Conservation (phyloP, 148 eudicot species). For the Camellia sinensis region DNA sequence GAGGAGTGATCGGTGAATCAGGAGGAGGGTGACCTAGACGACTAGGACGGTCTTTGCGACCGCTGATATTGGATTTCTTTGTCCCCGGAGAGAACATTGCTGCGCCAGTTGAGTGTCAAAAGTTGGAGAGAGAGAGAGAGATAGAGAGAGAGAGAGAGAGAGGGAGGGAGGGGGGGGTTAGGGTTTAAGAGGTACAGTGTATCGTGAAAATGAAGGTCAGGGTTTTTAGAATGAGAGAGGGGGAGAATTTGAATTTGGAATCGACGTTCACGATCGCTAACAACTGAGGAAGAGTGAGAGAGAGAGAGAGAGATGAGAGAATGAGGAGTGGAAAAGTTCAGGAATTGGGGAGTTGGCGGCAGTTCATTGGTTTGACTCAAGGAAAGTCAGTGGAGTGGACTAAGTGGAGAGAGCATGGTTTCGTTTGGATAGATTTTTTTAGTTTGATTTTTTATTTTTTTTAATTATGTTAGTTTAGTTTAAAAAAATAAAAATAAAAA, state of each 20-base stretch:
- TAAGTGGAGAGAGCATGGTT: no score
- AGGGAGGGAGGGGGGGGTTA: background rate
- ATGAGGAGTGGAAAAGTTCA: no score
- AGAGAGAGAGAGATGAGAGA: no score
- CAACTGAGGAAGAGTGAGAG: no score
- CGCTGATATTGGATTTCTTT: conserved; percentile 39
- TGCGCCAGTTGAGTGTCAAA: background rate
- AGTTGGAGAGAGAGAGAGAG: background rate
- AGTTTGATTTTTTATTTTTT: no score
- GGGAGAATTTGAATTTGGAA: background rate
- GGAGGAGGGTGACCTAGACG: background rate
- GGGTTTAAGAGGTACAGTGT: background rate
- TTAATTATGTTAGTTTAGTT: no score
- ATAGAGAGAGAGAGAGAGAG: no score
- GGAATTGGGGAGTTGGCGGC: no score
- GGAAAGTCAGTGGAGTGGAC: no score
- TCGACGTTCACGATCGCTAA: no score
- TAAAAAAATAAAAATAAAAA: accelerated
- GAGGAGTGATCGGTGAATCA: conserved; percentile 57
- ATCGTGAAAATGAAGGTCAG: background rate
- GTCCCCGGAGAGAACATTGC: conserved; percentile 68
- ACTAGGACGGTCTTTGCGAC: conserved; percentile 29
- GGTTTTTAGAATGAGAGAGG: background rate
- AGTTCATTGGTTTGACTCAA: no score
- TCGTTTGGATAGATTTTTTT: no score